phyloP scores from a whole-genome alignment of 768 basidiomycete species.

The Tephrocybe sp. region DNA sequence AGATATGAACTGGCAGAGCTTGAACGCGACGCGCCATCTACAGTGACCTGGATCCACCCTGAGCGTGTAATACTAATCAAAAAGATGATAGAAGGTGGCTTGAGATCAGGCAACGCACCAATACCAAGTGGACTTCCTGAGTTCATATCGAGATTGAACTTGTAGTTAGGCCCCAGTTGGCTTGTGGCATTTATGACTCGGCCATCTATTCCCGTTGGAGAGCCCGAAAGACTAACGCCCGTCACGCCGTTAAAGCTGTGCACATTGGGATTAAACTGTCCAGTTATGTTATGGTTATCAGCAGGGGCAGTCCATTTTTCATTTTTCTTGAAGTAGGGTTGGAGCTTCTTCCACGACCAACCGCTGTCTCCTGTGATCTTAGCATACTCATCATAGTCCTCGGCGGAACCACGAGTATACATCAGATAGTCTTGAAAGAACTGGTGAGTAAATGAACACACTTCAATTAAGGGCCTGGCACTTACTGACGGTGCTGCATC shows the following conservation, averaged over 20 bases:
- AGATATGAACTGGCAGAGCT: constrained; percentile 24
- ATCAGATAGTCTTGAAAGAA: constrained; percentile 15
- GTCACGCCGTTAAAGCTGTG: constrained; percentile 30
- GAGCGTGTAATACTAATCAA: neutral
- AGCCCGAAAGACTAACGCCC: constrained; percentile 29
- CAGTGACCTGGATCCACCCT: constrained; percentile 16
- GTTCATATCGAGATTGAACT: constrained; percentile 23
- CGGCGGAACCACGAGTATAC: constrained; percentile 16
- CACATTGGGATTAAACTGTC: constrained; percentile 28
- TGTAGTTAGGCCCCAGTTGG: constrained; percentile 24
- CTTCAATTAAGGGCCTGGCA: too few species aligned
- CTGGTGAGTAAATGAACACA: neutral
- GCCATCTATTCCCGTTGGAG: constrained; percentile 24
- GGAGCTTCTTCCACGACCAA: constrained; percentile 30
- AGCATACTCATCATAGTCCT: constrained; percentile 16
- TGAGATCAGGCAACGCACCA: constrained; percentile 11
- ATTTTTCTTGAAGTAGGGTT: constrained; percentile 29
- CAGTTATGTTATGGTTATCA: constrained; percentile 31
- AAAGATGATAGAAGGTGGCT: neutral
- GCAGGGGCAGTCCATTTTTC: constrained; percentile 30
- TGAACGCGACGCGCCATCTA: constrained; percentile 12
- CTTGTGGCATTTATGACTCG: constrained; percentile 30
- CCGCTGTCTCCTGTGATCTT: constrained; percentile 15
- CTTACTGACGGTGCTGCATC: constrained; percentile 29
- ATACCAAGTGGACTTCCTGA: constrained; percentile 22